Evolutionary conservation across 441 rosid species (phyloP), one percentile per base, ranked within the genome.

Genomic region (Mallotus repandus): DNA sequence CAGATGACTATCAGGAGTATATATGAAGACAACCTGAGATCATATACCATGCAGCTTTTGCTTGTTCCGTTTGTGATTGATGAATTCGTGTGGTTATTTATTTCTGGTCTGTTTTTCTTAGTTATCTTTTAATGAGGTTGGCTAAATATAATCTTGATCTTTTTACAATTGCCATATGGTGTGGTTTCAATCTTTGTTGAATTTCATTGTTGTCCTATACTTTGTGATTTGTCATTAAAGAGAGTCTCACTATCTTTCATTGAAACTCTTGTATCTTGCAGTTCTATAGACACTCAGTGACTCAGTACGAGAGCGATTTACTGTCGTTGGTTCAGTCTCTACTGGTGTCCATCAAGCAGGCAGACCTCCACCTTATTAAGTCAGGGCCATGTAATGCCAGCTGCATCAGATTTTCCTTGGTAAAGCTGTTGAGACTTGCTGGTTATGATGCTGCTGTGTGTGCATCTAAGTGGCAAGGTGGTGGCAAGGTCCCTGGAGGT

Each of bases 401-500:
- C 81, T 92, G 99, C 86, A 79, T 89, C 65, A 91, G 96, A 71
- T 91, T 83, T 81, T 83, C 79, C 52, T 82, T 92, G 74, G 97
- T 89, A 6, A 91, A 94, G 84, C 89, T 85, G 52, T 79, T 92
- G 80, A 83, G 93, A 77, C 88, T 84, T 55, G 88, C 96, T 2
- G 97, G 96, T 48, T 89, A 91, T 59, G 88, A 94, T 81, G 98
- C 99, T 50, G 97, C 89, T 46, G 97, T 94, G 38, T 94, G 99
- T 67, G 73, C 87, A 19, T 85, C 96, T 9, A 86, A 82, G 83
- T 94, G 99, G 97, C 93, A 85, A 83, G 89, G 94, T 63, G 73
- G 80, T 41, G 87, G 89, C 83, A 94, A 89, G 87, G 96, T 92
- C 58, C 98, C 97, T 41, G 97, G 97, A 84, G 99, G 99, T 94